Base-by-base conservation (phyloP, 2,329 filamentous ascomycete species). In the Epichloe sibirici region DNA sequence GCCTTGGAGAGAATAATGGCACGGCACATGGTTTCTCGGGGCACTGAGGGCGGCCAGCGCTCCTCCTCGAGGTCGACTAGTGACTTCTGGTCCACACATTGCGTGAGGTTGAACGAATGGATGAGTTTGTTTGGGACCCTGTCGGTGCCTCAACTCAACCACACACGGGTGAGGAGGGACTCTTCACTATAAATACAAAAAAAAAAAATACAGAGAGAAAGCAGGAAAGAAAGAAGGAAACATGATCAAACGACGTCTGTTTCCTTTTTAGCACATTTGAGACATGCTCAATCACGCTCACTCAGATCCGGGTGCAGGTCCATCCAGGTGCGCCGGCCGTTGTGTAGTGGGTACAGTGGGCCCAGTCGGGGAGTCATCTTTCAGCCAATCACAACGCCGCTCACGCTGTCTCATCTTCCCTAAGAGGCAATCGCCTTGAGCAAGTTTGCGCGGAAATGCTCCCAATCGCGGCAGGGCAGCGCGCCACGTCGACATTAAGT, bases 21-120 rank as follows among this genome's bases (percentile, higher is more conserved):
- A 34, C 8, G n/a, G 17, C 13, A 48, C 39, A 4, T 31, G 35
- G 49, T 39, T 54, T 15, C 54, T 57, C 9, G 62, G 62, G 40
- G 66, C 64, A 17, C 60, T 67, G 45, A 76, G 67, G 6, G 73
- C 71, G 7, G 66, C 74, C 48, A 76, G 66, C 15, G 74, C 74
- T 37, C 74, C 74, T 53, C 73, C 72, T 40, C 67, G 66, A 9
- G 72, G 70, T 46, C 66, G 62, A 53, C 69, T 65, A 11, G 67
- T 66, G 52, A 58, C 66, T 48, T 74, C 67, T 5, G 68, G 67
- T 44, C 74, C 72, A 55, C 74, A 76, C 74, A 76, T 76, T 17
- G 39, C 25, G n/a, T 9, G n/a, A 21, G 11, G 39, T 35, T 43
- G 39, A 49, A 31, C 9, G 38, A 28, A 31, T 34, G 38, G 9